These are phyloP conservation scores for Candida pini DNA, from an alignment of 805 yeast genomes.

Conservation along the genomic window DNA sequence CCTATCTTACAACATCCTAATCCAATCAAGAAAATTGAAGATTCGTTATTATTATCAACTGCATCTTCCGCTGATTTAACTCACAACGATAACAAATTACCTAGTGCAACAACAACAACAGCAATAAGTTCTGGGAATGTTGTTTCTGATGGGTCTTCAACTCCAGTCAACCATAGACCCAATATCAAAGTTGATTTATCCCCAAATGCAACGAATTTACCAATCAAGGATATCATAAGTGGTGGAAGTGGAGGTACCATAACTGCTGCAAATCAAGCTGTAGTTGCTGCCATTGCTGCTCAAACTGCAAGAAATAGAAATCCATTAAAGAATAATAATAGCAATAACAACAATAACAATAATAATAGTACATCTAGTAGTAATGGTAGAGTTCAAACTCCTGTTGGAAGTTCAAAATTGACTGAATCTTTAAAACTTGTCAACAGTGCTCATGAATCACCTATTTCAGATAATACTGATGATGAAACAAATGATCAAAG, in stretches of 20 bases:
- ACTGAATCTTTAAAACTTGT: constrained; percentile 20
- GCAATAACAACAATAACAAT: too few species aligned
- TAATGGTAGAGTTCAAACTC: background rate
- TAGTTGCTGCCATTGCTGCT: constrained; percentile 36
- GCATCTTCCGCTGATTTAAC: constrained; percentile 7
- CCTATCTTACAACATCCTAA: constrained; percentile 45
- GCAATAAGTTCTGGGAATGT: too few species aligned
- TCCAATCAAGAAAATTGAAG: constrained; percentile 18
- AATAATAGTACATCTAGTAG: constrained; percentile 11
- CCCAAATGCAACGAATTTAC: constrained; percentile 4
- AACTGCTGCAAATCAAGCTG: constrained; percentile 33
- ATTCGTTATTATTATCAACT: constrained; percentile 10
- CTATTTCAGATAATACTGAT: background rate
- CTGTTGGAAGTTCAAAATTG: constrained; percentile 13
- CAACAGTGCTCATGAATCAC: background rate
- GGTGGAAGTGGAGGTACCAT: too few species aligned
- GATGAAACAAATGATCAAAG: background rate
- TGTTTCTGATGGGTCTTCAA: too few species aligned
- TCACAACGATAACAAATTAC: too few species aligned
- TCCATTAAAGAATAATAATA: too few species aligned
- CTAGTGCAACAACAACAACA: constrained; percentile 2
- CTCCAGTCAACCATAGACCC: too few species aligned
- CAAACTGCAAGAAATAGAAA: constrained; percentile 32
- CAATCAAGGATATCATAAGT: too few species aligned
- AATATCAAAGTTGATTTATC: background rate